phyloP scores from a whole-genome alignment of 106 monocot genomes.

The Gastrodia elata region DNA sequence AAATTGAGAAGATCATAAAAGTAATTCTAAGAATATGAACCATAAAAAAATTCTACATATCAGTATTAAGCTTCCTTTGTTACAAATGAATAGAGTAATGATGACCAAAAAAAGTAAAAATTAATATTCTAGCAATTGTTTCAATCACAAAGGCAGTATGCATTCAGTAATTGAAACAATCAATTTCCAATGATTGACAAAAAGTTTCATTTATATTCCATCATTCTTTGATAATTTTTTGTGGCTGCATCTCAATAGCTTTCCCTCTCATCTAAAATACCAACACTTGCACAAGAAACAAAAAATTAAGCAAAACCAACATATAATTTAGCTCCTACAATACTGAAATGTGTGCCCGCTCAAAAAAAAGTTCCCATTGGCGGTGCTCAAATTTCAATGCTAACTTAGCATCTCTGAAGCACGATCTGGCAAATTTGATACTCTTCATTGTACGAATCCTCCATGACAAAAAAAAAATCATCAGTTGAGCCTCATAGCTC shows the following conservation, averaged over 20 bases:
- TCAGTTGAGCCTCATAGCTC: neutral
- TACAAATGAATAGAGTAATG: neutral
- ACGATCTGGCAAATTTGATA: neutral
- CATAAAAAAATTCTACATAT: neutral
- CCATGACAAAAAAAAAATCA: neutral
- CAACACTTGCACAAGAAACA: neutral
- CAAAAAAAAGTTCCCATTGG: neutral
- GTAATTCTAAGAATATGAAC: neutral
- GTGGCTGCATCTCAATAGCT: neutral
- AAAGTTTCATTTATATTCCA: neutral
- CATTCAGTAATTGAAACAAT: neutral
- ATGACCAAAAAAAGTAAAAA: neutral
- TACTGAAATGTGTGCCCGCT: neutral
- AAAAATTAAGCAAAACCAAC: neutral
- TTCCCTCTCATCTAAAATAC: neutral
- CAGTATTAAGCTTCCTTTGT: neutral
- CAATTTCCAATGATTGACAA: neutral
- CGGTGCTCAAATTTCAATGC: neutral
- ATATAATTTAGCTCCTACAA: neutral
- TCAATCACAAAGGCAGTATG: neutral
- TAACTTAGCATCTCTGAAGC: neutral
- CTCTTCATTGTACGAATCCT: neutral
- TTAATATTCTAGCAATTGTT: neutral
- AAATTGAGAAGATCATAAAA: neutral
- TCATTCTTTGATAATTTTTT: neutral